Base-by-base conservation (phyloP, 192 early-diverging fungal genomes). In the Coemansia sp. region DNA sequence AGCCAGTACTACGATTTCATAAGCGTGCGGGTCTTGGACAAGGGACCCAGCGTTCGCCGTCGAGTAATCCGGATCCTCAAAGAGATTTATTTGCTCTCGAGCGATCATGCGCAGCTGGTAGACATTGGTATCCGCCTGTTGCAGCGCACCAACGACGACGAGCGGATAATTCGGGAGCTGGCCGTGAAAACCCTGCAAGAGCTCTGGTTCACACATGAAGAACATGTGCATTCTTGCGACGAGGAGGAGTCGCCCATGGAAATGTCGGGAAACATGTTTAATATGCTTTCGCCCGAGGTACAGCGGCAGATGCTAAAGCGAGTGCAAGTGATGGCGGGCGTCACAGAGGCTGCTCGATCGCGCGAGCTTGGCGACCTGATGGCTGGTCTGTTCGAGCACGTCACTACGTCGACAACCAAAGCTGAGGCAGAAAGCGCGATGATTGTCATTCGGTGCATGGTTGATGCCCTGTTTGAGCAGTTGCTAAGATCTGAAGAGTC, bases 41-140 rank as follows among this genome's bases (percentile, higher is more conserved):
- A 91, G 33, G 92, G 94, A 6, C 55, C 90, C 7, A 95, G 85
- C 72, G 95, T 98, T 21, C 90, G 96, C 17, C 95, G 95, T 78
- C 88, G 95, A 1, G 88, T 96, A 2, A 87, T 98, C 28, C 87
- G 90, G 60, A 76, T 98, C 2, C 68, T 96, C 30, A 79, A 84
- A 49, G 93, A 94, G 42, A 87, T 97, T 13, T 96, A 89, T 52
- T 32, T 80, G 6, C 76, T 85, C 50, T 79, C 83, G 9, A 70
- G 79, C 1, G 83, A 85, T 60, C 62, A 40, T 6, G 55, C 47
- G 0, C 84, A 90, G 47, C 79, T 84, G 32, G 84, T 87, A 8
- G 89, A 93, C 61, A 91, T 93, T 80, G 88, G 86, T 1, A 74
- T 84, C 32, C 91, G 91, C n/a, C 76, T 93, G 13, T 68, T 91